Conservation (phyloP, 2,329 filamentous ascomycete species). For the Trichoderma koningiopsis region DNA sequence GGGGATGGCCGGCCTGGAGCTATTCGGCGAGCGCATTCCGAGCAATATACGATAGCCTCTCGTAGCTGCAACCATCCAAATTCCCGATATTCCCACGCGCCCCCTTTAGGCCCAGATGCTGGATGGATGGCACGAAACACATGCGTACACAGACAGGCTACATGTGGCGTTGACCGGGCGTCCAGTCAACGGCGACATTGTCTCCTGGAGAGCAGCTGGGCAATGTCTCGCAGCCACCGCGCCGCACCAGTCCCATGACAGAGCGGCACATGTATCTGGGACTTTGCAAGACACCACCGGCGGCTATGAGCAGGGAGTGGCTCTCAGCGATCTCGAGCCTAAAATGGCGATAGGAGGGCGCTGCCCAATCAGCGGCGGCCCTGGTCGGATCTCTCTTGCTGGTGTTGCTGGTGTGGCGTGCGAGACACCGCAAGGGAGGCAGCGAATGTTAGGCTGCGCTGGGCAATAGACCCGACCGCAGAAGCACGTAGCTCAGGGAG, state of each 20-base stretch:
- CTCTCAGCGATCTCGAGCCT: constrained; percentile 22
- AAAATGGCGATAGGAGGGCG: constrained; percentile 11
- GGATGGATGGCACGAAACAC: constrained; percentile 7
- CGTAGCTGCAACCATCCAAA: constrained; percentile 7
- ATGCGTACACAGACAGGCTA: background rate
- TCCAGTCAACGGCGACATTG: constrained; percentile 15
- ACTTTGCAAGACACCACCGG: constrained; percentile 13
- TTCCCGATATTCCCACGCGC: constrained; percentile 10
- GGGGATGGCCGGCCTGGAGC: constrained; percentile 9
- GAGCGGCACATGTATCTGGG: constrained; percentile 22
- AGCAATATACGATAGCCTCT: background rate
- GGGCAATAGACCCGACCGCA: constrained; percentile 1
- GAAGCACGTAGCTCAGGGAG: background rate
- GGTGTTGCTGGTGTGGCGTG: background rate
- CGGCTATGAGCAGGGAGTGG: constrained; percentile 20
- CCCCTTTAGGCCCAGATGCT: background rate
- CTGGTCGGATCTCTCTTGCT: constrained; percentile 11
- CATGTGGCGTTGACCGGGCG: constrained; percentile 13
- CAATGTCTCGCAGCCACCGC: constrained; percentile 25
- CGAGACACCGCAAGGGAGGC: constrained; percentile 12
- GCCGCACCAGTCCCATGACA: constrained; percentile 23
- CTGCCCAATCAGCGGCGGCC: constrained; percentile 15
- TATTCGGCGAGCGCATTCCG: constrained; percentile 19
- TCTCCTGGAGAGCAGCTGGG: constrained; percentile 19
- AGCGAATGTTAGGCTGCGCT: constrained; percentile 13